Conservation (phyloP, 2,329 filamentous ascomycete genomes). For the Venturia aucupariae region DNA sequence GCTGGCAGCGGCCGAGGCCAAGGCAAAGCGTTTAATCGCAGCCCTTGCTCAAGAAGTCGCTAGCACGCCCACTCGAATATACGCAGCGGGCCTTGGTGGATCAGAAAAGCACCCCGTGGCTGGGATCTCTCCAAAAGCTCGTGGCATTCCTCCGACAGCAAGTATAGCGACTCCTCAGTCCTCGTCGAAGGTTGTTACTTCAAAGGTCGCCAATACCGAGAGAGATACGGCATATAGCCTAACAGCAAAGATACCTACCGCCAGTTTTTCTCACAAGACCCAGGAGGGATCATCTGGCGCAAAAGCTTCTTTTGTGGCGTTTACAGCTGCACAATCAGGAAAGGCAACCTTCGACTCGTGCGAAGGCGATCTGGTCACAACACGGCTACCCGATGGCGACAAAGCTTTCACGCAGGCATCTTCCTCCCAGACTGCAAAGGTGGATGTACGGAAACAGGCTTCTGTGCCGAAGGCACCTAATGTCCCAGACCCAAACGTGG, state of each 20-base stretch:
- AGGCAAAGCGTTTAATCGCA: background rate
- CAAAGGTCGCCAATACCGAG: background rate
- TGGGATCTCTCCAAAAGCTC: background rate
- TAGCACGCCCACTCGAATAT: background rate
- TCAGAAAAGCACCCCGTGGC: background rate
- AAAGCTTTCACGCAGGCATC: background rate
- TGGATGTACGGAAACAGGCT: background rate
- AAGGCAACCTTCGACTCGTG: background rate
- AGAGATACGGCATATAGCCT: background rate
- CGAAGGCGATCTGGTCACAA: background rate
- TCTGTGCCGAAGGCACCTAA: background rate
- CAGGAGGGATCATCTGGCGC: too few relatives aligned
- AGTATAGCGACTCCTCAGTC: background rate
- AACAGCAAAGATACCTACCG: background rate
- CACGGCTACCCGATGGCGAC: background rate
- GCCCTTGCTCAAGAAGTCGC: background rate
- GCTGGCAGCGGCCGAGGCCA: background rate
- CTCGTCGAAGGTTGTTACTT: background rate
- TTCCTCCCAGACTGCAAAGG: background rate
- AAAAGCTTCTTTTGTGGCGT: background rate
- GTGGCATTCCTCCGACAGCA: background rate
- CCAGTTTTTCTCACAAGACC: background rate
- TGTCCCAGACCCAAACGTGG: background rate
- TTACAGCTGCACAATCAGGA: background rate
- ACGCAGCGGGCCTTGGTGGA: background rate